Conservation (phyloP, 371 early-diverging fungal genomes). For the Blakeslea trispora region DNA sequence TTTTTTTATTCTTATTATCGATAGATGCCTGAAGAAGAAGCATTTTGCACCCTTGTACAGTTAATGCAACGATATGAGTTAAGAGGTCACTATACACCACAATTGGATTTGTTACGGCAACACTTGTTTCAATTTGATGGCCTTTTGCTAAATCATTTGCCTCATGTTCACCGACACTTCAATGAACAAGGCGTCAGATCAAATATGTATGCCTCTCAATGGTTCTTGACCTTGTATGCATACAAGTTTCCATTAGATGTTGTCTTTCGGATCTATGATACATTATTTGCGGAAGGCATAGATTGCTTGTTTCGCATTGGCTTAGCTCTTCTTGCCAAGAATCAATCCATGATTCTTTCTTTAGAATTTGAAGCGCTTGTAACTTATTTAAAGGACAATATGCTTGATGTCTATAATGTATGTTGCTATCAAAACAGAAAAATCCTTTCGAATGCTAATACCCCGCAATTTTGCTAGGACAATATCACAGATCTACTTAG, state of each 20-base stretch:
- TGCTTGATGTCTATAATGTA: conserved; percentile 69
- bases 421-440: neutral
- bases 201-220: conserved; percentile 91
- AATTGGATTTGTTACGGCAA: conserved; percentile 80
- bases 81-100: conserved; percentile 85
- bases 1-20: conserved; percentile 4
- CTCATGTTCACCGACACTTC: conserved; percentile 78
- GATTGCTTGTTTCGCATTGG: conserved; percentile 82
- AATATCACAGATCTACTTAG: conserved; percentile 64
- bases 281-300: conserved; percentile 88
- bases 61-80: conserved; percentile 86
- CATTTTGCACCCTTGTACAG: conserved; percentile 86
- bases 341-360: conserved; percentile 73
- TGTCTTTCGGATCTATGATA: conserved; percentile 90
- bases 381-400: conserved; percentile 81
- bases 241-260: conserved; percentile 91
- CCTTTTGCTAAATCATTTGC: conserved; percentile 78
- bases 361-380: conserved; percentile 83
- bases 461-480: conserved; percentile 41
- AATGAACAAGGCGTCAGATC: conserved; percentile 78
- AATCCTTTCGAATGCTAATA: conserved; percentile 11
- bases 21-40: conserved; percentile 96
- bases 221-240: conserved; percentile 96
- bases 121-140: conserved; percentile 88
- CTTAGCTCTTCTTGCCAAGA: conserved; percentile 80